These are phyloP conservation scores for Leishmania amazonensis DNA, from an alignment of 208 protist genomes.

Conservation along the genomic window DNA sequence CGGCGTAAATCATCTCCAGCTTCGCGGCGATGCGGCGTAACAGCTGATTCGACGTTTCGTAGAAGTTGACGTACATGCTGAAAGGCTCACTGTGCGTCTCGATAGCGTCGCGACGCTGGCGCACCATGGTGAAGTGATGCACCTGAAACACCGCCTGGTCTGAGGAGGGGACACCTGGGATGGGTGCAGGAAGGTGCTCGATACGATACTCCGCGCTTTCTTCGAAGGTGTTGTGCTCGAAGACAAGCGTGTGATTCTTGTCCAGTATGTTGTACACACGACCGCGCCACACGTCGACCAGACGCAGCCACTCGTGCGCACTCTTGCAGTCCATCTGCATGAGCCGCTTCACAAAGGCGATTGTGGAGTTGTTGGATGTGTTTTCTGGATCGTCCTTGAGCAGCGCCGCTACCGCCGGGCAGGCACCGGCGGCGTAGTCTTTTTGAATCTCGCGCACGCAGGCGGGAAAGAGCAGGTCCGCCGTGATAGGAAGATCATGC, in stretches of 20 bases:
- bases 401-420: slow-evolving; percentile 11
- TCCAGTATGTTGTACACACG: slow-evolving; percentile 89
- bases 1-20: slow-evolving; percentile 66
- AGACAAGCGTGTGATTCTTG: slow-evolving; percentile 57
- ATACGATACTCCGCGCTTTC: slow-evolving; percentile 90
- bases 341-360: slow-evolving; percentile 40
- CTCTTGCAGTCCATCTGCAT: slow-evolving; percentile 42
- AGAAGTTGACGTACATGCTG: slow-evolving; percentile 71
- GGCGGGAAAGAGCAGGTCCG: slow-evolving; percentile 62
- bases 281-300: slow-evolving; percentile 87
- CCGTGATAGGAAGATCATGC: slow-evolving; percentile 59
- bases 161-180: slow-evolving; percentile 42
- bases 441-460: slow-evolving; percentile 69
- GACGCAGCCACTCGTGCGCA: slow-evolving; percentile 68
- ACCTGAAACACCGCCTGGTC: slow-evolving; percentile 74
- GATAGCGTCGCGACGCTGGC: slow-evolving; percentile 61
- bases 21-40: slow-evolving; percentile 71
- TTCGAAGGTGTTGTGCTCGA: slow-evolving; percentile 83
- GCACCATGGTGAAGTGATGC: slow-evolving; percentile 79
- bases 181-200: slow-evolving; percentile 64
- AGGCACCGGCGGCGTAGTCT: slow-evolving; percentile 29
- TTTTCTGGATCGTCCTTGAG: slow-evolving; percentile 22
- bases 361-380: slow-evolving; percentile 15
- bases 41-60: slow-evolving; percentile 58
- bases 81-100: slow-evolving; percentile 88